phyloP scores from a whole-genome alignment of 192 early-diverging fungal species.

The Coemansia sp. region DNA sequence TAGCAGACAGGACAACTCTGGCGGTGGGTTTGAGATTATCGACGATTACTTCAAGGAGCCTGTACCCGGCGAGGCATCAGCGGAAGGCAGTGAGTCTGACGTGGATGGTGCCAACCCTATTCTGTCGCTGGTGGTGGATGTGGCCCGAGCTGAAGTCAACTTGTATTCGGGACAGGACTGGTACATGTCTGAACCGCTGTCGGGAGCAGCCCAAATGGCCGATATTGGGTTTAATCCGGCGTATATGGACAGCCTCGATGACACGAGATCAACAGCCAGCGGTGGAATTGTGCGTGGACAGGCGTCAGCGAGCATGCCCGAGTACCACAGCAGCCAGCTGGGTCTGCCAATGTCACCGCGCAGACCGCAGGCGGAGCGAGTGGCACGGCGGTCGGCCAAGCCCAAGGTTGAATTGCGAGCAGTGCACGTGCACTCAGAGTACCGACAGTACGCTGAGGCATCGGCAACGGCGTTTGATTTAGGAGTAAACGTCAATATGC shows the following conservation, averaged over 20 bases:
- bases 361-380: neutral
- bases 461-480: conserved; percentile 38
- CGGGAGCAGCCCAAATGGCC: neutral
- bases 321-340: conserved; percentile 22
- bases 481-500: conserved; percentile 36
- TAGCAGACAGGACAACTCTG: neutral
- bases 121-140: conserved; percentile 23
- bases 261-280: conserved; percentile 5
- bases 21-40: conserved; percentile 30
- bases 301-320: conserved; percentile 42
- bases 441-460: conserved; percentile 36
- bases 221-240: conserved; percentile 29
- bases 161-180: conserved; percentile 50
- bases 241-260: conserved; percentile 43
- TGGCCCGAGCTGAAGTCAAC: conserved; percentile 42
- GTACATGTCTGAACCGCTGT: conserved; percentile 23
- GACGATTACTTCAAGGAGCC: conserved; percentile 49
- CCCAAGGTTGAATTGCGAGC: conserved; percentile 48
- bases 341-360: conserved; percentile 22
- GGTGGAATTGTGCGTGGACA: conserved; percentile 6
- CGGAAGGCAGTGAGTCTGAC: conserved; percentile 9
- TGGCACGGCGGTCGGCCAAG: conserved; percentile 32
- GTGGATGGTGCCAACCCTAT: conserved; percentile 11
- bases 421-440: conserved; percentile 46
- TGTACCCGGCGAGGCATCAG: conserved; percentile 16